Evolutionary conservation across 768 basidiomycete genomes (phyloP), one percentile per base, ranked within the genome.

Genomic region (Mycena alexandri): DNA sequence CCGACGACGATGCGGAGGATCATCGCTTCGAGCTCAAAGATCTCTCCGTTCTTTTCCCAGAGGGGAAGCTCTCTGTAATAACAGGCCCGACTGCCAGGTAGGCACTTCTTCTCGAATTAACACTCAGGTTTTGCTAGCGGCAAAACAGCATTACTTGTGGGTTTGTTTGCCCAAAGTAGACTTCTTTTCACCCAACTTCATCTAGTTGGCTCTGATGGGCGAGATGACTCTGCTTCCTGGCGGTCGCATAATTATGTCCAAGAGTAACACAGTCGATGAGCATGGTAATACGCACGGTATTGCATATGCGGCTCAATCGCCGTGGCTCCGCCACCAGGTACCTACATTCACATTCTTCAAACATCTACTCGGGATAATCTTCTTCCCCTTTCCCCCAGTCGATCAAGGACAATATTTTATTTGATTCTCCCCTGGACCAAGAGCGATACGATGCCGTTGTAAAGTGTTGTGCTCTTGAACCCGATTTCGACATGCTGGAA

Each of bases 391-490:
- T 6, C 14, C 38, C 38, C 38, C 38, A 38, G 38, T 38, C 91
- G 0, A 91, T 93, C 60, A 82, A 79, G 76, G 90, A 93, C 47
- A 97, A 96, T 74, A 91, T 97, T 63, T 78, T 92, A 55, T 96
- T 97, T 68, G 94, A 94, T 36, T 80, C 87, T 19, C 84, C 88
- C 0, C 93, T 89, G 65, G 91, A 96, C 46, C 90, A 93, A 74
- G 87, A 85, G 65, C 84, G 90, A 12, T 96, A 96, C 75, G 89
- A 90, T 83, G 86, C 89, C 75, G 93, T 91, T 2, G 78, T 97
- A 41, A 78, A 84, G 19, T 93, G 93, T 74, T 89, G 93, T 22
- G 92, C 88, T 61, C 80, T 95, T 50, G 89, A 91, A 66, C 83
- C 84, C 7, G 94, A 95, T 75, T 78, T 95, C 4, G 83, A 87